Evolutionary conservation across 2,329 filamentous ascomycete species (phyloP).

Genomic region (Pyrenochaeta sp.): DNA sequence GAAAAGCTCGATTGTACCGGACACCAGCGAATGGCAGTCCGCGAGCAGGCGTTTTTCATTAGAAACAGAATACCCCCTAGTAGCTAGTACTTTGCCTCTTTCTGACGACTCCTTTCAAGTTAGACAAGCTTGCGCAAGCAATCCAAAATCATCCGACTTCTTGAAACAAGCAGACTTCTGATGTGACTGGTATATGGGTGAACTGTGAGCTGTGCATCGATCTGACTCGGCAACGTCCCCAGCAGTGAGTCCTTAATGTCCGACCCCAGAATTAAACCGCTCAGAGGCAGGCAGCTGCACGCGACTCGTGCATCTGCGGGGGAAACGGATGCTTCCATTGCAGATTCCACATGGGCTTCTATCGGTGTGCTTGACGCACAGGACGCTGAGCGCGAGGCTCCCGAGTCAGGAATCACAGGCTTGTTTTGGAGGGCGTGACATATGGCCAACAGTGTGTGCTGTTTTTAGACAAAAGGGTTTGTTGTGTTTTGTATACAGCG

Average conservation of each 20-base stretch:
- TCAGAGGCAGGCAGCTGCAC: neutral
- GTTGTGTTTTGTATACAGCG: no score
- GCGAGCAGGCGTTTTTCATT: slow-evolving; percentile 36
- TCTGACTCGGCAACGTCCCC: neutral
- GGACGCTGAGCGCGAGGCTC: slow-evolving; percentile 2
- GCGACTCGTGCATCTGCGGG: neutral
- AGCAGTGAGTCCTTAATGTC: neutral
- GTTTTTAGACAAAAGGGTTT: no score
- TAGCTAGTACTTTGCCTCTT: slow-evolving; percentile 18
- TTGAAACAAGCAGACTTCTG: neutral
- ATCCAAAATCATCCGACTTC: neutral
- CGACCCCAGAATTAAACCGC: neutral
- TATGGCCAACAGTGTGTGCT: neutral
- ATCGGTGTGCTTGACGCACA: slow-evolving; percentile 20
- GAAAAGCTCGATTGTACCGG: slow-evolving; percentile 20
- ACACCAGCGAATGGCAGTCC: slow-evolving; percentile 27
- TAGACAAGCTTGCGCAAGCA: neutral
- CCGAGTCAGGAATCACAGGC: slow-evolving; percentile 12
- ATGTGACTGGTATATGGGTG: neutral
- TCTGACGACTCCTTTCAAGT: neutral
- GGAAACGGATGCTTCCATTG: slow-evolving; percentile 18
- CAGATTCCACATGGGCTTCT: neutral
- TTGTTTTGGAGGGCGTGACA: neutral
- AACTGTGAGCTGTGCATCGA: neutral
- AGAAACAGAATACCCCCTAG: slow-evolving; percentile 34